These are phyloP conservation scores for Rheum nobile DNA, from an alignment of 148 eudicot species.

Conservation along the genomic window DNA sequence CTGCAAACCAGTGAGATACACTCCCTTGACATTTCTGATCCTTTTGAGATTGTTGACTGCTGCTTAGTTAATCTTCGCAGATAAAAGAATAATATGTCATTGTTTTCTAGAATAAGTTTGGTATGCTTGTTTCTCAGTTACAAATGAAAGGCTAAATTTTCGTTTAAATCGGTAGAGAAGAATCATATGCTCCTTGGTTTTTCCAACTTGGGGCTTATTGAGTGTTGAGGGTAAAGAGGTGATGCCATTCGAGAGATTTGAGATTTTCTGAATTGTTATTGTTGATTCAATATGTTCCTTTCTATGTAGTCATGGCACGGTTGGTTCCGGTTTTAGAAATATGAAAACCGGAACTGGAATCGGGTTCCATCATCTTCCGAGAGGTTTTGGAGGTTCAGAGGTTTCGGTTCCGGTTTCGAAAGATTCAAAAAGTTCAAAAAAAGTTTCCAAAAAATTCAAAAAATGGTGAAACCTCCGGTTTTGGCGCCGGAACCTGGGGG, in stretches of 20 bases:
- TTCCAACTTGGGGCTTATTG: not conserved
- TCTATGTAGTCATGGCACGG: too few species aligned
- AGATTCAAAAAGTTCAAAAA: too few species aligned
- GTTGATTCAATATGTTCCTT: not conserved
- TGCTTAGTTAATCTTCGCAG: not conserved
- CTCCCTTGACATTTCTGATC: not conserved
- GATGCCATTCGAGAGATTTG: not conserved
- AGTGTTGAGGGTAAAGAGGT: not conserved
- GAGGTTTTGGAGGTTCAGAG: too few species aligned
- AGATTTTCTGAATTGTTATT: not conserved
- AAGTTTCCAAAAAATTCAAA: too few species aligned
- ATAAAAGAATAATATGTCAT: not conserved
- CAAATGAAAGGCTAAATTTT: not conserved
- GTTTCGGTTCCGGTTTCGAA: too few species aligned
- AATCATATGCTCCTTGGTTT: not conserved
- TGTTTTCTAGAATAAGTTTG: not conserved
- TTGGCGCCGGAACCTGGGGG: too few species aligned
- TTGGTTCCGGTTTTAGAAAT: too few species aligned
- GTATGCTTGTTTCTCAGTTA: not conserved
- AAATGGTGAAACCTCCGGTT: too few species aligned
- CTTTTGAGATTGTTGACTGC: not conserved
- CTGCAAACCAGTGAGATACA: not conserved
- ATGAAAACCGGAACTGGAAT: too few species aligned
- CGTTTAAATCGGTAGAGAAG: not conserved
- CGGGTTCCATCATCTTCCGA: too few species aligned